Evolutionary conservation across 768 basidiomycete genomes (phyloP), one percentile per base, ranked within the genome.

Genomic region (Rhodotorula paludigena): DNA sequence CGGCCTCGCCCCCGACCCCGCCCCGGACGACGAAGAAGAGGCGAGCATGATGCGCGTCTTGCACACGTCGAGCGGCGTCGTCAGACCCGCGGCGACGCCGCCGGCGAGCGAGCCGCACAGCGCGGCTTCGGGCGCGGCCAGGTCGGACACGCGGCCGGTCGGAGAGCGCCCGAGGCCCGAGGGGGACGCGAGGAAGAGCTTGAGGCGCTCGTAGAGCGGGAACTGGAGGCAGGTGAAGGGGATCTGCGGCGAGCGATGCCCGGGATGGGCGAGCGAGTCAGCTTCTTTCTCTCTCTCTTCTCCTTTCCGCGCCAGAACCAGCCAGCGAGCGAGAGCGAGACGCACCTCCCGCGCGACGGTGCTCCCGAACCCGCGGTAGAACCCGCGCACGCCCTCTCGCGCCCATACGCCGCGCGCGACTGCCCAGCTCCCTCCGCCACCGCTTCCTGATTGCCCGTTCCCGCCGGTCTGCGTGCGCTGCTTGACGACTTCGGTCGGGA

Each of bases 171-270:
- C 25, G 81, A 36, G 2, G 74, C 41, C 80, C 77, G 18, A 76
- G 76, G 12, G 68, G 11, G 35, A 59, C 20, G 90, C 86, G 30
- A 92, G 79, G 32, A 82, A 81, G 9, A 81, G 65, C 77, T 97
- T 97, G 69, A 99, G 81, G 39, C 85, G 80, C 79, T 98, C 96
- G 75, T 98, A 99, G 32, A 98, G 79, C 6, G 96, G 94, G 78
- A 98, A 98, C 77, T 98, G 94, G 28, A 97, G 81, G 3, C 90
- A 92, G 4, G 91, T 92, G 81, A 97, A 97, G 3, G 94, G 94
- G 48, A 99, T 91, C 92, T 97, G 74, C 6, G 18, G 36, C 21
- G 10, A 6, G 16, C 11, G 7, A n/a, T 21, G 20, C 25, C 45
- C 15, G 25, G 11, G 21, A 35, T 1, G 21, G 14, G 25, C 36